phyloP scores from a whole-genome alignment of 129 eudicot species.

The Artemisia argyi region DNA sequence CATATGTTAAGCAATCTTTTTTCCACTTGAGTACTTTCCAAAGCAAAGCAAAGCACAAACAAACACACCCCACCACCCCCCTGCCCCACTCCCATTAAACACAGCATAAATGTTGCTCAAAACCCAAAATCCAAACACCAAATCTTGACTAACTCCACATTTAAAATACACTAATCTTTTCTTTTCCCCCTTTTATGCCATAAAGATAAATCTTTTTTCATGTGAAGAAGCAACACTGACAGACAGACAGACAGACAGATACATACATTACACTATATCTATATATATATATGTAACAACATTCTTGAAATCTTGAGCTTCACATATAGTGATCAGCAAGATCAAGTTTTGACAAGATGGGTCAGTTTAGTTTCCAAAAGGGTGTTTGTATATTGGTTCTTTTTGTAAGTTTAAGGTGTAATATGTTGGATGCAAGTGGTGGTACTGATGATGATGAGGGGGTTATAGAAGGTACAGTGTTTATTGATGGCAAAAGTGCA shows the following conservation, averaged over 20 bases:
- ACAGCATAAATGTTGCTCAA: constrained; percentile 12
- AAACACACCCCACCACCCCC: constrained; percentile 29
- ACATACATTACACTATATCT: constrained; percentile 10
- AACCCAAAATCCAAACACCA: constrained; percentile 28
- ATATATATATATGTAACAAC: neutral
- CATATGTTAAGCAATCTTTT: constrained; percentile 39
- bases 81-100: constrained; percentile 18
- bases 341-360: constrained; percentile 35
- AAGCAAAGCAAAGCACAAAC: constrained; percentile 57
- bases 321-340: neutral
- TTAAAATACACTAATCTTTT: constrained; percentile 17
- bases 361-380: constrained; percentile 42
- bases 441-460: constrained; percentile 17
- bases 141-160: constrained; percentile 31
- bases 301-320: constrained; percentile 22
- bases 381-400: constrained; percentile 43
- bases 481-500: constrained; percentile 49
- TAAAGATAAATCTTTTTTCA: constrained; percentile 21
- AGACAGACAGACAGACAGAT: neutral
- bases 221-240: neutral
- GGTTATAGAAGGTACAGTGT: constrained; percentile 40
- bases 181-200: constrained; percentile 27
- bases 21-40: constrained; percentile 32
- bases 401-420: constrained; percentile 41
- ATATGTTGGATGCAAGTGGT: constrained; percentile 39